A percentile compares a stretch with the other conserved stretches of the same genome.
phyloP scores from a whole-genome alignment of 2,329 filamentous ascomycete genomes.

The Lomentospora prolificans region DNA sequence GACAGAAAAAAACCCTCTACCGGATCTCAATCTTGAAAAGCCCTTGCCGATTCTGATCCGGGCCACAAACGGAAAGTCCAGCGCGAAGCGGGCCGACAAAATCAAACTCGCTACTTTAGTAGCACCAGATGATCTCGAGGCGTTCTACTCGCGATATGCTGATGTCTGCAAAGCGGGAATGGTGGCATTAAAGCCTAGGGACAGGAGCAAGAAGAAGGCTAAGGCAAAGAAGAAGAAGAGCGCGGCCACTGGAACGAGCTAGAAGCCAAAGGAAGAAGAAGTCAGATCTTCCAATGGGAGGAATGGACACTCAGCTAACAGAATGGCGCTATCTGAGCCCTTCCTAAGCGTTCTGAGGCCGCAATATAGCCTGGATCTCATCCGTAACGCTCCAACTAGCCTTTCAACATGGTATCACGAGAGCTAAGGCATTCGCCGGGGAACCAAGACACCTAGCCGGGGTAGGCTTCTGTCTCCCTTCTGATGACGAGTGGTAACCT shows the following conservation, averaged over 20 bases:
- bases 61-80: slow-evolving; percentile 70
- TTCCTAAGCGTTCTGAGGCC: too few relatives aligned
- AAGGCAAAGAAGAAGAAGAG: slow-evolving; percentile 65
- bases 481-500: too few relatives aligned
- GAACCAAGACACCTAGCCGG: too few relatives aligned
- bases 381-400: too few relatives aligned
- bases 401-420: too few relatives aligned
- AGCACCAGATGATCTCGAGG: slow-evolving; percentile 61
- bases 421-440: too few relatives aligned
- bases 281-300: too few relatives aligned
- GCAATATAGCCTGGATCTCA: too few relatives aligned
- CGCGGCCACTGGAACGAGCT: background rate
- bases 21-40: slow-evolving; percentile 47
- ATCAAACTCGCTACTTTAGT: slow-evolving; percentile 80
- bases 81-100: slow-evolving; percentile 44
- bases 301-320: too few relatives aligned
- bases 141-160: slow-evolving; percentile 76
- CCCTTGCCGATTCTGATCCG: slow-evolving; percentile 70
- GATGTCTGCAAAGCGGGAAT: slow-evolving; percentile 87
- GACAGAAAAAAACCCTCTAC: slow-evolving; percentile 40
- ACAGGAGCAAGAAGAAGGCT: slow-evolving; percentile 77
- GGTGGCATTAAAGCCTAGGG: slow-evolving; percentile 82
- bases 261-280: background rate
- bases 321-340: too few relatives aligned
- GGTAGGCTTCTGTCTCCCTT: too few relatives aligned